A percentile compares a stretch with the other conserved stretches of the same genome.
These are phyloP conservation scores for Fonsecaea monophora DNA, from an alignment of 2,329 filamentous ascomycete genomes.

Conservation along the genomic window DNA sequence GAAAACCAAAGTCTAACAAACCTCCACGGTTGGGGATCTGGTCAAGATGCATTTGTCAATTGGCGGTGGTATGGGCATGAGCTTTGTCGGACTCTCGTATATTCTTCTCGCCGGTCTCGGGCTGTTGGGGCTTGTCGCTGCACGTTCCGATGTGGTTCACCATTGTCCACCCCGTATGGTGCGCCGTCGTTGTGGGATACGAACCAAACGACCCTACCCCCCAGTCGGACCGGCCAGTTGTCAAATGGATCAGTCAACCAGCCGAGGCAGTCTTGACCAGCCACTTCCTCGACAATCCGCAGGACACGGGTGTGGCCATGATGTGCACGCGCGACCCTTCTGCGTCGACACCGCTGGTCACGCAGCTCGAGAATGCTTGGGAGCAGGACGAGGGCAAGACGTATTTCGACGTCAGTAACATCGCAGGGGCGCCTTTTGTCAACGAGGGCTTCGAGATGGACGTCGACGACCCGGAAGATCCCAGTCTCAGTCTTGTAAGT, in stretches of 20 bases:
- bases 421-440: slow-evolving; percentile 51
- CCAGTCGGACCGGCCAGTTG: background rate
- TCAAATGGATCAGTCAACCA: background rate
- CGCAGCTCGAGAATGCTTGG: slow-evolving; percentile 49
- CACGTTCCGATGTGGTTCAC: slow-evolving; percentile 10
- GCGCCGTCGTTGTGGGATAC: slow-evolving; percentile 19
- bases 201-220: slow-evolving; percentile 14
- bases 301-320: background rate
- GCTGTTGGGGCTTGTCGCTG: background rate
- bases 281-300: background rate
- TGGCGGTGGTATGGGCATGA: background rate
- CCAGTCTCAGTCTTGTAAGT: background rate
- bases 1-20: background rate
- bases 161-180: slow-evolving; percentile 23
- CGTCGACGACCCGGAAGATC: slow-evolving; percentile 14
- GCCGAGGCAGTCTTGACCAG: background rate
- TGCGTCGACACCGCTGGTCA: slow-evolving; percentile 20
- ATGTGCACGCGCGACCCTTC: slow-evolving; percentile 24
- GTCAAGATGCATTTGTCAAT: background rate
- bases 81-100: background rate
- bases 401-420: slow-evolving; percentile 52
- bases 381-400: slow-evolving; percentile 42
- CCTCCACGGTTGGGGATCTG: background rate
- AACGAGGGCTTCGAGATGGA: slow-evolving; percentile 33
- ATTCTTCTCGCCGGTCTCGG: background rate